phyloP scores from a whole-genome alignment of 208 protist species.

The Crithidia acanthocephali region DNA sequence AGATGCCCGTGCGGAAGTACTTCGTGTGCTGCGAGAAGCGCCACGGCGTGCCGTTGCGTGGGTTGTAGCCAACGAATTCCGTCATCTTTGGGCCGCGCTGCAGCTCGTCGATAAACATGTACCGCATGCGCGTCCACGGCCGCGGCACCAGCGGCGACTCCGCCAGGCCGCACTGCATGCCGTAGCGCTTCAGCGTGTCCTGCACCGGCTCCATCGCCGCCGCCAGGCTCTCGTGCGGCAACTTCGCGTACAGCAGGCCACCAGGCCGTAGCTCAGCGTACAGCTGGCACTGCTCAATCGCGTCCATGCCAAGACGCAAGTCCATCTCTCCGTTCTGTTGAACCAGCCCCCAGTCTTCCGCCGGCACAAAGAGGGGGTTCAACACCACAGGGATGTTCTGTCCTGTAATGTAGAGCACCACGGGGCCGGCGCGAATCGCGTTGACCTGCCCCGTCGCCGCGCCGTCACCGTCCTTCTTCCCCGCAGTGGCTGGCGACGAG shows the following conservation, averaged over 20 bases:
- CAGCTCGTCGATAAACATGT: slow-evolving; percentile 93
- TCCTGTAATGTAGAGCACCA: slow-evolving; percentile 87
- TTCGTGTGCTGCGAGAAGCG: slow-evolving; percentile 89
- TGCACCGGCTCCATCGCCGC: slow-evolving; percentile 57
- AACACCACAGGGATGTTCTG: slow-evolving; percentile 75
- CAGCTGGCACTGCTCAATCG: slow-evolving; percentile 87
- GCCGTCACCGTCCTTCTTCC: background rate
- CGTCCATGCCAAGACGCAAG: slow-evolving; percentile 84
- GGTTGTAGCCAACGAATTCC: slow-evolving; percentile 92
- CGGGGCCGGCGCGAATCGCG: slow-evolving; percentile 76
- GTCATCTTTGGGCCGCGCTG: slow-evolving; percentile 85
- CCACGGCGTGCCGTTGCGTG: slow-evolving; percentile 81
- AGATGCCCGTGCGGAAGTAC: slow-evolving; percentile 88
- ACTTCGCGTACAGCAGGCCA: slow-evolving; percentile 74
- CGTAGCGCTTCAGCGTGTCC: slow-evolving; percentile 68
- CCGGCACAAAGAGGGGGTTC: slow-evolving; percentile 78
- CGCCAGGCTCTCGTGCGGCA: slow-evolving; percentile 51
- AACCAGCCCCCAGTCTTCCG: slow-evolving; percentile 53
- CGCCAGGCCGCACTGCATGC: slow-evolving; percentile 80
- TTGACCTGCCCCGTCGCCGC: slow-evolving; percentile 25
- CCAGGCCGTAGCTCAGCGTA: slow-evolving; percentile 86
- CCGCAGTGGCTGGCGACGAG: background rate
- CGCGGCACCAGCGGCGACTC: slow-evolving; percentile 86
- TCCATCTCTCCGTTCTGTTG: slow-evolving; percentile 50
- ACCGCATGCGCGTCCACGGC: slow-evolving; percentile 86